These are phyloP conservation scores for Gardenia jasminoides DNA, from an alignment of 257 asterid species.

Conservation along the genomic window DNA sequence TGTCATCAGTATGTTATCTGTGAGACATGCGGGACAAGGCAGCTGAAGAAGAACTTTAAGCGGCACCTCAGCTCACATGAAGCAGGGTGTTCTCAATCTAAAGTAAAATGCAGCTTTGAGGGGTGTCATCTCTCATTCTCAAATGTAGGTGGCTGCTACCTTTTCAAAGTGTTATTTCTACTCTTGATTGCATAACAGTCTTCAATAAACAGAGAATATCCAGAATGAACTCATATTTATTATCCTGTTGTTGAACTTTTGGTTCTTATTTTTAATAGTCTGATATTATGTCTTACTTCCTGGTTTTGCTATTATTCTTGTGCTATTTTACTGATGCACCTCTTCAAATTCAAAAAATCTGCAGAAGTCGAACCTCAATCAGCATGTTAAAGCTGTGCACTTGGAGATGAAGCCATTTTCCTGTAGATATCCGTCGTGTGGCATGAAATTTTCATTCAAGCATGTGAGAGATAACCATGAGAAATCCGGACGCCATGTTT, in stretches of 20 bases:
- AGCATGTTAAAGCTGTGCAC: constrained; percentile 77
- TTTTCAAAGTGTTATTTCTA: background rate
- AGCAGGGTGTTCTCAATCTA: constrained; percentile 31
- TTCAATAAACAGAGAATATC: background rate
- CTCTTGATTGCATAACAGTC: background rate
- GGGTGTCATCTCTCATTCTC: constrained; percentile 65
- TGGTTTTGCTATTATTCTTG: background rate
- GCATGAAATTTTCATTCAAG: constrained; percentile 68
- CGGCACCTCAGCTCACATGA: constrained; percentile 75
- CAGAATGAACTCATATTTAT: background rate
- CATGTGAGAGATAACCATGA: constrained; percentile 92
- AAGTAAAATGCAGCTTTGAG: constrained; percentile 51
- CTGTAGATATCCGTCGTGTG: constrained; percentile 64
- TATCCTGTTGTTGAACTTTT: background rate
- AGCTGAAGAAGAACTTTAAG: constrained; percentile 82
- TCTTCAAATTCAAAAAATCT: background rate
- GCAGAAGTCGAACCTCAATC: constrained; percentile 76
- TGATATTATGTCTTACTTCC: background rate
- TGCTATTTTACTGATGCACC: background rate
- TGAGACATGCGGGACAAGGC: constrained; percentile 70
- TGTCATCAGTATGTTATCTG: constrained; percentile 70
- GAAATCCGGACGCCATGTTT: constrained; percentile 63
- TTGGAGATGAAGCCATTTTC: constrained; percentile 53
- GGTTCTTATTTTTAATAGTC: background rate
- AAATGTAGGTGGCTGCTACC: constrained; percentile 38